Evolutionary conservation across 768 basidiomycete genomes (phyloP).

Genomic region (Pisolithus marmoratus): DNA sequence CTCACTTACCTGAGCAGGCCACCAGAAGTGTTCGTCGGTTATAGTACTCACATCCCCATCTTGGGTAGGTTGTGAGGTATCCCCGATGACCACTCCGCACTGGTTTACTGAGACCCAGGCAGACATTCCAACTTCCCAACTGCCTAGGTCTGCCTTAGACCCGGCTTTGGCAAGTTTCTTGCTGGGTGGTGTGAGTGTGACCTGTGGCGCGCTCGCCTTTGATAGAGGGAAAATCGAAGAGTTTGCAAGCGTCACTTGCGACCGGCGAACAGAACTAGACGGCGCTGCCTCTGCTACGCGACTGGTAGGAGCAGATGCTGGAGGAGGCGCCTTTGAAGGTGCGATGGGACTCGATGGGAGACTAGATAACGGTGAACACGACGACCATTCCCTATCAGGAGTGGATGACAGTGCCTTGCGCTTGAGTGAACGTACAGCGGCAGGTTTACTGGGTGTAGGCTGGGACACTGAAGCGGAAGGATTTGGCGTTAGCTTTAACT

Average conservation of each 20-base stretch:
- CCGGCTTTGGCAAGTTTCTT: constrained; percentile 13
- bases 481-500: constrained; percentile 2
- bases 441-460: background rate
- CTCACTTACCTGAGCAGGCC: constrained; percentile 59
- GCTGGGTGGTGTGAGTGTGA: constrained; percentile 14
- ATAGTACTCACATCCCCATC: constrained; percentile 19
- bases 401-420: constrained; percentile 18
- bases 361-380: constrained; percentile 24
- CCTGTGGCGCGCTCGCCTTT: constrained; percentile 12
- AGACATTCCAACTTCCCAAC: constrained; percentile 31
- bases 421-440: constrained; percentile 7
- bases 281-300: background rate
- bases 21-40: constrained; percentile 44
- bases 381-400: constrained; percentile 8
- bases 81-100: constrained; percentile 30
- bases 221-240: constrained; percentile 4
- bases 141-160: background rate
- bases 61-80: constrained; percentile 15
- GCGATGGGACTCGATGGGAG: constrained; percentile 12
- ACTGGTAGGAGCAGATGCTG: constrained; percentile 6
- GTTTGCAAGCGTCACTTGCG: constrained; percentile 12
- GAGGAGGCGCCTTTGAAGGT: constrained; percentile 13
- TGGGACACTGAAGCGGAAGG: background rate
- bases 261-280: constrained; percentile 3
- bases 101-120: constrained; percentile 53